Conservation (phyloP, 192 early-diverging fungal species). For the Coemansia sp. region DNA sequence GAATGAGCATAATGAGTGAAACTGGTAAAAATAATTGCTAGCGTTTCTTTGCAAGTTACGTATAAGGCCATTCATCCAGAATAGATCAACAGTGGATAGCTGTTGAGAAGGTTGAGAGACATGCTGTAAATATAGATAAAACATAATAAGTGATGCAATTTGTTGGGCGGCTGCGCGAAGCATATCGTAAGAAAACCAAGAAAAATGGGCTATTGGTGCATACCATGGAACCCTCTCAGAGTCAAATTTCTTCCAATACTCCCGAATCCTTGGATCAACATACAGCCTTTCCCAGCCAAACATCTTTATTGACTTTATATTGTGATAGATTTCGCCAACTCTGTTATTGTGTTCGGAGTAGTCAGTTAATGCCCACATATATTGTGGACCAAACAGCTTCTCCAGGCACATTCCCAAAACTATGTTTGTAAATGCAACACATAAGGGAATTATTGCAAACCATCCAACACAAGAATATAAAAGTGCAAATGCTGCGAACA, state of each 20-base stretch:
- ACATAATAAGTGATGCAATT: neutral
- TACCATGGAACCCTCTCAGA: neutral
- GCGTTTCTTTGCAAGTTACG: neutral
- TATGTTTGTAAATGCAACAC: no score
- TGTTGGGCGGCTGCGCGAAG: no score
- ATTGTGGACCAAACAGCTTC: neutral
- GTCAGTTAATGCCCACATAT: neutral
- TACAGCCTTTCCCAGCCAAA: no score
- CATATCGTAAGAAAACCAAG: no score
- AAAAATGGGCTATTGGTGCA: neutral
- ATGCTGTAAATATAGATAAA: neutral
- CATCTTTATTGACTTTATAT: neutral
- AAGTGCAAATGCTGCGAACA: no score
- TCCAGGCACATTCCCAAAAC: no score
- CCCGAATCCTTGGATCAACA: no score
- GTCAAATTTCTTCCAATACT: no score
- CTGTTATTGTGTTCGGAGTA: neutral
- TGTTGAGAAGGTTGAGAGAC: neutral
- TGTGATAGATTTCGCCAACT: neutral
- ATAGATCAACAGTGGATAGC: neutral
- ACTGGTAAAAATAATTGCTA: neutral
- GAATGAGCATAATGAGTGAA: neutral
- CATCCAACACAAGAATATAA: constrained; percentile 11
- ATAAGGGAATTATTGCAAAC: constrained; percentile 18
- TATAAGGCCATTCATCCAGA: neutral